A percentile compares a stretch with the other conserved stretches of the same genome.
Conservation (phyloP, 129 eudicot species). For the Lactuca saligna region DNA sequence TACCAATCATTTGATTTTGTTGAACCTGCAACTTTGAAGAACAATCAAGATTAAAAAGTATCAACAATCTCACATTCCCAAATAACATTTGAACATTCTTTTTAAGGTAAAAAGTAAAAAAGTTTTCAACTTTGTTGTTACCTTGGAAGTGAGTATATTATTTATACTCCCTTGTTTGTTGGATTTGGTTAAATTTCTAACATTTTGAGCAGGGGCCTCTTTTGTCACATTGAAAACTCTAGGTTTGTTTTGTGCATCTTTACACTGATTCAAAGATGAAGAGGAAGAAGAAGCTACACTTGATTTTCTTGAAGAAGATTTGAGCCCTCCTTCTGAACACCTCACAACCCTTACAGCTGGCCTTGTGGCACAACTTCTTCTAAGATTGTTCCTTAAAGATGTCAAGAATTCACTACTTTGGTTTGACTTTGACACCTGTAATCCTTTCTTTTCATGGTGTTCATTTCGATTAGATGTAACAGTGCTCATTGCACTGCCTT, state of each 20-base stretch:
- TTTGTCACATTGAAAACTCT: conserved; percentile 25
- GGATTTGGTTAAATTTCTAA: conserved; percentile 1
- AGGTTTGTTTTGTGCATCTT: conserved; percentile 18
- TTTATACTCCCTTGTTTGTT: neutral
- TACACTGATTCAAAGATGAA: conserved; percentile 28
- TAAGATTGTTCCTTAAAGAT: conserved; percentile 39
- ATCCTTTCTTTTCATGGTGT: conserved; percentile 28
- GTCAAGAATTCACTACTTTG: conserved; percentile 41
- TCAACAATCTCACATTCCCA: conserved; percentile 6
- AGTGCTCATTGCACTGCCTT: conserved; percentile 36
- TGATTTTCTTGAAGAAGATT: conserved; percentile 53
- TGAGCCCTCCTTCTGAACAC: conserved; percentile 52
- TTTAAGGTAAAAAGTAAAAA: neutral
- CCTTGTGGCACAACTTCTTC: conserved; percentile 62
- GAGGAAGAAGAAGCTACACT: conserved; percentile 57
- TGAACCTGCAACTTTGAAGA: conserved; percentile 31
- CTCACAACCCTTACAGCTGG: conserved; percentile 50
- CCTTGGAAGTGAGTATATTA: conserved; percentile 19
- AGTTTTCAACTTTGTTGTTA: conserved; percentile 37
- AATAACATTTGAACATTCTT: neutral
- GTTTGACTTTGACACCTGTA: conserved; percentile 30
- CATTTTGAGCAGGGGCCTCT: conserved; percentile 28
- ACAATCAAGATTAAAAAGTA: neutral
- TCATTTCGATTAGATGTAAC: conserved; percentile 35
- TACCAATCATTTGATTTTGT: conserved; percentile 9